Base-by-base conservation (phyloP, 2,329 filamentous ascomycete species). In the Neopestalotiopsis sp. region DNA sequence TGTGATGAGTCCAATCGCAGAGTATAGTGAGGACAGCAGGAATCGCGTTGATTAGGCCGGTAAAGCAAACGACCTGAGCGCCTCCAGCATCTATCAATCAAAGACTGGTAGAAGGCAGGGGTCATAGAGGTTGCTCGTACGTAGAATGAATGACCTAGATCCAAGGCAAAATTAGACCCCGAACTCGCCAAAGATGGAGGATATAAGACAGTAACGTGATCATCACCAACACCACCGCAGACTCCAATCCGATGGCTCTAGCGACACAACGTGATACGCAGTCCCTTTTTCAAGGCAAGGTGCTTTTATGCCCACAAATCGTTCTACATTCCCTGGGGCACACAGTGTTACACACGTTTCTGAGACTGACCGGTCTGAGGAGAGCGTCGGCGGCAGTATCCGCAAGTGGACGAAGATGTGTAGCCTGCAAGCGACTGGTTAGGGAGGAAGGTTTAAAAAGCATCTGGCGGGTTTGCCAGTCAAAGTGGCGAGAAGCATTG, bases 11-110 rank as follows among this genome's bases (percentile, higher is more conserved):
- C 91, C 24, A 95, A 84, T 61, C 92, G 89, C 67, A 96, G 90
- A 1, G 92, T 94, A 78, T 95, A 98, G 77, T 98, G 94, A 59
- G 95, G 94, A 79, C 96, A 99, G 76, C 96, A 99, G 71, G 94
- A 93, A 68, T 90, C 86, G 69, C 87, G 87, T 75, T 94, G 90
- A 79, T 96, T 92, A 14, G 93, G 93, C 70, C 93, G 90, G 80
- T 96, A 96, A 63, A 96, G 83, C 9, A 94, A 83, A 34, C 82
- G 89, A 17, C 88, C 90, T 49, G 90, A 94, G 71, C 92, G 87
- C 78, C 93, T 91, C 92, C 92, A 96, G 71, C 91, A 92, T 72
- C 92, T 88, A 78, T 94, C 89, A 59, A 95, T 82, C 49, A 96
- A 84, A 58, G 78, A 82, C 78, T 95, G 91, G 75, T 96, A 96